Evolutionary conservation across 2,329 filamentous ascomycete genomes (phyloP).

Genomic region (Aspergillus viridinutans): DNA sequence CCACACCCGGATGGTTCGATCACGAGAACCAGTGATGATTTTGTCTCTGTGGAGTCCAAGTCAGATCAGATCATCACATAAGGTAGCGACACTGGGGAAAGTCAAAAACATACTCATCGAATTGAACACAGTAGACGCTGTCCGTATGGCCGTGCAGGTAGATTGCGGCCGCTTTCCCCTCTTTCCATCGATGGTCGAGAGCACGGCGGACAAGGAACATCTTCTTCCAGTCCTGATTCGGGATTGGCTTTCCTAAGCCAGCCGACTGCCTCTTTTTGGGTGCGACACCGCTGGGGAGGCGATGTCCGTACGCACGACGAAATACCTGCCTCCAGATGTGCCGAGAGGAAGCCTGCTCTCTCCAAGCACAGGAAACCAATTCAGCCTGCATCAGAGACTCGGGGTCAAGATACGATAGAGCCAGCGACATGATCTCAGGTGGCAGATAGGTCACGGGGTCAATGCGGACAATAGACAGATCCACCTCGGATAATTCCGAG

Average conservation of each 20-base stretch:
- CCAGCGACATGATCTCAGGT: conserved; percentile 54
- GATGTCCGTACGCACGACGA: conserved; percentile 49
- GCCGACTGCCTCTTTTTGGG: conserved; percentile 47
- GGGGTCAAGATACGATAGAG: conserved; percentile 58
- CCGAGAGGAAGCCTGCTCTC: conserved; percentile 50
- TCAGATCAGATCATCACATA: neutral
- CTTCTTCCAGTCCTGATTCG: conserved; percentile 75
- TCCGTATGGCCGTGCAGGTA: conserved; percentile 93
- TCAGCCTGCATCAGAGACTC: conserved; percentile 53
- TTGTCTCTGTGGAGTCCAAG: conserved; percentile 63
- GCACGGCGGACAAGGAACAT: conserved; percentile 75
- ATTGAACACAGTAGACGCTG: conserved; percentile 96
- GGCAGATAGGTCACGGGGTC: conserved; percentile 56
- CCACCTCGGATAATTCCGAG: conserved; percentile 31
- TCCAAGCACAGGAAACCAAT: conserved; percentile 56
- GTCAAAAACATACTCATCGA: conserved; percentile 72
- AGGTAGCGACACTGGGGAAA: no score
- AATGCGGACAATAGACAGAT: conserved; percentile 37
- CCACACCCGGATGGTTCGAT: conserved; percentile 95
- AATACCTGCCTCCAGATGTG: conserved; percentile 63
- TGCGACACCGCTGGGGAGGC: conserved; percentile 32
- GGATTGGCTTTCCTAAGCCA: conserved; percentile 52
- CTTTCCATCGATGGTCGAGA: conserved; percentile 74
- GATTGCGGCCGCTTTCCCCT: conserved; percentile 71
- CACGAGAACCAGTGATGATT: conserved; percentile 92